Percentiles rank a stretch among this genome's conserved stretches.
Evolutionary conservation across 2,329 filamentous ascomycete genomes (phyloP).

Genomic region (Fusarium heterosporum): DNA sequence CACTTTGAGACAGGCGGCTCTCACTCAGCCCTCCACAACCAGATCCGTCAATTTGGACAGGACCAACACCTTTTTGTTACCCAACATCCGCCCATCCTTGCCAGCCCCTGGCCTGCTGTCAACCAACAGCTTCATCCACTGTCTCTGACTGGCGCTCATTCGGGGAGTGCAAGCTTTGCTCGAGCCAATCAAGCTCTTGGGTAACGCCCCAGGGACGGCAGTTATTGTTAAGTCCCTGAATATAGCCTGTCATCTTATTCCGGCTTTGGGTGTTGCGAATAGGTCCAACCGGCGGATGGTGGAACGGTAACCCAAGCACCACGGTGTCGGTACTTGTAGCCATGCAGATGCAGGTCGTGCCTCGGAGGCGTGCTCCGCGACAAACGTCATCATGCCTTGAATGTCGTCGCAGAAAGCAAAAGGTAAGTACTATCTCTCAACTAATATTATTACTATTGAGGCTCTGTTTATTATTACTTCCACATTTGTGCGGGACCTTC

Average conservation of each 20-base stretch:
- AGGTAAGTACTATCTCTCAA: slow-evolving; percentile 51
- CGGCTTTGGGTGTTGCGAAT: slow-evolving; percentile 5
- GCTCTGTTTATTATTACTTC: background rate
- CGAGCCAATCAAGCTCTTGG: slow-evolving; percentile 15
- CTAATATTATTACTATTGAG: background rate
- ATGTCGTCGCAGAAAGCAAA: slow-evolving; percentile 65
- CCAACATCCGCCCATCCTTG: slow-evolving; percentile 20
- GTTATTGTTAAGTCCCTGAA: background rate
- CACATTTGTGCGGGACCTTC: background rate
- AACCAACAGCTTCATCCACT: slow-evolving; percentile 30
- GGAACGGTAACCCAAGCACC: slow-evolving; percentile 10
- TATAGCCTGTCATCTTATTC: slow-evolving; percentile 5
- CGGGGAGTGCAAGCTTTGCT: background rate
- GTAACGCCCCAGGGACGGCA: slow-evolving; percentile 6
- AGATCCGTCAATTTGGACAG: slow-evolving; percentile 10
- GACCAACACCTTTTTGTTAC: slow-evolving; percentile 21
- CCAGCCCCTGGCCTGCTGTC: slow-evolving; percentile 7
- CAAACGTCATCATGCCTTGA: slow-evolving; percentile 61
- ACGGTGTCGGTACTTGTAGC: slow-evolving; percentile 35
- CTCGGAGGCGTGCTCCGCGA: slow-evolving; percentile 40
- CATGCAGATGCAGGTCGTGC: slow-evolving; percentile 38
- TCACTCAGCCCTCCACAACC: background rate
- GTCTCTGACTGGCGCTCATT: slow-evolving; percentile 13
- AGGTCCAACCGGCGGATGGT: slow-evolving; percentile 20
- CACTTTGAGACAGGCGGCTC: background rate